These are phyloP conservation scores for Graphium sp. DNA, from an alignment of 2,329 filamentous ascomycete genomes.

Conservation along the genomic window DNA sequence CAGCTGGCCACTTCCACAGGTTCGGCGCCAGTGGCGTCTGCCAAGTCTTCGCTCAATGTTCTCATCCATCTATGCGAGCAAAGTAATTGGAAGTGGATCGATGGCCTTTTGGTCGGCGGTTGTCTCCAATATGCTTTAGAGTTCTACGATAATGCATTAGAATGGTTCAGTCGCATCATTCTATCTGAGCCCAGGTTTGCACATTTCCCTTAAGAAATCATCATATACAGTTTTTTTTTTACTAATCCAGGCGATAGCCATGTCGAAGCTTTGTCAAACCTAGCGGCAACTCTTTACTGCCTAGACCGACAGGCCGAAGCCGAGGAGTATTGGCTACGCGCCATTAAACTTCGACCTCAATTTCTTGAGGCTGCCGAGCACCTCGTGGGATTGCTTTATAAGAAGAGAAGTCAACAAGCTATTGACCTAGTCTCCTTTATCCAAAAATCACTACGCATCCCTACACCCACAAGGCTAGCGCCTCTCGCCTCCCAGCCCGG, in stretches of 20 bases:
- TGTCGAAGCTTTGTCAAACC: constrained; percentile 85
- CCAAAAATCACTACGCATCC: constrained; percentile 50
- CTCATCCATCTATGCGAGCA: constrained; percentile 62
- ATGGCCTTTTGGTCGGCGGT: constrained; percentile 80
- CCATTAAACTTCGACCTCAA: constrained; percentile 67
- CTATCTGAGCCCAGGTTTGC: constrained; percentile 37
- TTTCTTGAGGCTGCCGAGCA: constrained; percentile 95
- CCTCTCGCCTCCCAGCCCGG: constrained; percentile 5
- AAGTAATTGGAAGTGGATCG: constrained; percentile 75
- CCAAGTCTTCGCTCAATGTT: constrained; percentile 52
- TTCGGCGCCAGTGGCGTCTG: too few relatives aligned
- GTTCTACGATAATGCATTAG: constrained; percentile 60
- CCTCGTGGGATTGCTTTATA: constrained; percentile 75
- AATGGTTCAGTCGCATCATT: constrained; percentile 55
- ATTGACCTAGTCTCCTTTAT: constrained; percentile 77
- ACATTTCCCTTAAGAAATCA: constrained; percentile 11
- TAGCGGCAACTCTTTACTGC: constrained; percentile 76
- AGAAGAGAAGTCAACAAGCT: constrained; percentile 67
- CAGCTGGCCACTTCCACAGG: too few relatives aligned
- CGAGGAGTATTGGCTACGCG: constrained; percentile 67
- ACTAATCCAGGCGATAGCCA: constrained; percentile 35
- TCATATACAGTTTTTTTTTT: constrained; percentile 11
- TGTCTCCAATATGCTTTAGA: constrained; percentile 85
- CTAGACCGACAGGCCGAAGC: constrained; percentile 71
- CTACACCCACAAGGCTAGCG: constrained; percentile 8